Percentiles rank a stretch among this genome's conserved stretches.
Evolutionary conservation across 345 rosid species (phyloP).

Genomic region (Citrus sp.): DNA sequence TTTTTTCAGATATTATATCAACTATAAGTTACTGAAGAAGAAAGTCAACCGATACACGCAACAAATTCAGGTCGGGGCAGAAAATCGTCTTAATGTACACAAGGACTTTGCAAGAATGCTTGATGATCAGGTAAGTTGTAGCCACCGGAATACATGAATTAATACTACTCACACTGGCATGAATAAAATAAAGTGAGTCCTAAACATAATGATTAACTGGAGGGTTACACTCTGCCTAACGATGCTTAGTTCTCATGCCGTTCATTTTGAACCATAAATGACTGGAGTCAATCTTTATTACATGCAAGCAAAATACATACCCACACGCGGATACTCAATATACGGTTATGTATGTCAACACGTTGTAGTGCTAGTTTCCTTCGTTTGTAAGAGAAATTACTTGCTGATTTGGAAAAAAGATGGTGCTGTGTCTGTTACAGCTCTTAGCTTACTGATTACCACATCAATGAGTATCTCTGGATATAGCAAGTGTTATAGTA

Average conservation of each 20-base stretch:
- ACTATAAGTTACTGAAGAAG: conserved; percentile 51
- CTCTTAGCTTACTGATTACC: background rate
- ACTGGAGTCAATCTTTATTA: background rate
- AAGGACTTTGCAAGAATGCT: conserved; percentile 49
- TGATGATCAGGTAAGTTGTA: conserved; percentile 35
- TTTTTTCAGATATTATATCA: conserved; percentile 38
- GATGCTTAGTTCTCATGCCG: background rate
- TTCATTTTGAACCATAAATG: background rate
- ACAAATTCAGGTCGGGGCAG: conserved; percentile 26
- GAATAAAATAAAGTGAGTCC: background rate
- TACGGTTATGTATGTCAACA: background rate
- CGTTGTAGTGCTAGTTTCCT: background rate
- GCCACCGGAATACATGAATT: background rate
- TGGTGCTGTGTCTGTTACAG: background rate
- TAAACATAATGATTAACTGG: background rate
- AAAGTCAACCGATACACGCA: conserved; percentile 44
- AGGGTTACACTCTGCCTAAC: background rate
- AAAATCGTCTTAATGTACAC: conserved; percentile 35
- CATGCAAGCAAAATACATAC: background rate
- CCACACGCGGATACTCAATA: background rate
- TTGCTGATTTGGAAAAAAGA: background rate
- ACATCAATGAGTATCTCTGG: background rate
- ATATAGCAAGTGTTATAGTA: background rate
- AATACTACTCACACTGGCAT: background rate
- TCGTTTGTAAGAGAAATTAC: background rate